Evolutionary conservation across 116 monocot species (phyloP).

Genomic region (Dioscorea cayenensis): DNA sequence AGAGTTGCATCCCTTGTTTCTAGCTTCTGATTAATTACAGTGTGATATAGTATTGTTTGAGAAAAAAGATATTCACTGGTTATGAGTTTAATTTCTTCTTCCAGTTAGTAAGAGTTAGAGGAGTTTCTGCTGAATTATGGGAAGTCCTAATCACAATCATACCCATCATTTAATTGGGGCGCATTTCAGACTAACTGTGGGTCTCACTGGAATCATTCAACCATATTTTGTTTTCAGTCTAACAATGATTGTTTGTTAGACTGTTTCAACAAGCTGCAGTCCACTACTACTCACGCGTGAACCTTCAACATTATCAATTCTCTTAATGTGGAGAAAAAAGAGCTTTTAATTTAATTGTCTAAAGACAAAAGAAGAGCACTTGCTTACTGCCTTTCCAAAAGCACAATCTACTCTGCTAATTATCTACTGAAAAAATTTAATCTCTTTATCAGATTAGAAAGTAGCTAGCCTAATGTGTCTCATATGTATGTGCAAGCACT

Average conservation of each 20-base stretch:
- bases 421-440: background rate
- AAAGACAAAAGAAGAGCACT: no score
- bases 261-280: no score
- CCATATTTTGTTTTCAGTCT: background rate
- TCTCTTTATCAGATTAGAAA: slow-evolving; percentile 1
- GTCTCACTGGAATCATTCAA: background rate
- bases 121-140: background rate
- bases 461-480: background rate
- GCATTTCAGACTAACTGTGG: background rate
- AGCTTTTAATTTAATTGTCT: no score
- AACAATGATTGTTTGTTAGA: no score
- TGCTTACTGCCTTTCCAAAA: background rate
- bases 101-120: no score
- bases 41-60: background rate
- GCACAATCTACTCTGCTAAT: background rate
- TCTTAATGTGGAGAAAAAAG: no score
- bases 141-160: background rate
- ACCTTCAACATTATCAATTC: no score
- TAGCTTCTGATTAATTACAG: background rate
- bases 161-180: background rate
- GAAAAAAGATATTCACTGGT: background rate
- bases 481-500: background rate
- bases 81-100: no score
- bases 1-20: no score
- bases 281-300: no score